These are phyloP conservation scores for Pseudogymnoascus sp. DNA, from an alignment of 2,329 filamentous ascomycete species.

Conservation along the genomic window DNA sequence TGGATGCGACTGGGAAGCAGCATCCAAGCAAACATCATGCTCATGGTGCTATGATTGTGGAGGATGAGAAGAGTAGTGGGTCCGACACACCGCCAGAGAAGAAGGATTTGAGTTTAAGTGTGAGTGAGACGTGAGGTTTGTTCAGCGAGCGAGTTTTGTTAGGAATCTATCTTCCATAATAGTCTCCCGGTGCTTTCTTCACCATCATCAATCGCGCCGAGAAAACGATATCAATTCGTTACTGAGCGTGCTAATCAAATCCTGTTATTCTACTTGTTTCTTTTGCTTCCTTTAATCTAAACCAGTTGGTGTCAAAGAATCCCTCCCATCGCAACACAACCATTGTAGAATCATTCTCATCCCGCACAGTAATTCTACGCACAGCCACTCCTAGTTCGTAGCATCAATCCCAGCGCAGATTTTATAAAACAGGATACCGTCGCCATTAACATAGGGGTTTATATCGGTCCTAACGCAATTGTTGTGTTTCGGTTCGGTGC, in stretches of 20 bases:
- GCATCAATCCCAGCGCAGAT: background rate
- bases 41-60: slow-evolving; percentile 22
- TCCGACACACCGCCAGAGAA: slow-evolving; percentile 6
- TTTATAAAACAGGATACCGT: background rate
- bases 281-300: background rate
- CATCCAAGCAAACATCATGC: slow-evolving; percentile 24
- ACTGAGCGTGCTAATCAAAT: background rate
- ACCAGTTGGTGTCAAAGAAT: background rate
- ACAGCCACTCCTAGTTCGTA: background rate
- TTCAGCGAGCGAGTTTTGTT: background rate
- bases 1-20: slow-evolving; percentile 45
- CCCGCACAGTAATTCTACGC: background rate
- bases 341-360: background rate
- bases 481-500: background rate
- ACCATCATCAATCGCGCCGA: no score
- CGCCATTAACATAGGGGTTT: background rate
- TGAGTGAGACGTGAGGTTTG: background rate
- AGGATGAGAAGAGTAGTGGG: slow-evolving; percentile 12
- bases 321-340: background rate
- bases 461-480: background rate
- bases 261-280: background rate
- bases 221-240: background rate
- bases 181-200: no score
- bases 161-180: background rate
- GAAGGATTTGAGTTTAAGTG: background rate